Evolutionary conservation across 768 basidiomycete species (phyloP), one percentile per base, ranked within the genome.

Genomic region (Boletus vermiculosoides): DNA sequence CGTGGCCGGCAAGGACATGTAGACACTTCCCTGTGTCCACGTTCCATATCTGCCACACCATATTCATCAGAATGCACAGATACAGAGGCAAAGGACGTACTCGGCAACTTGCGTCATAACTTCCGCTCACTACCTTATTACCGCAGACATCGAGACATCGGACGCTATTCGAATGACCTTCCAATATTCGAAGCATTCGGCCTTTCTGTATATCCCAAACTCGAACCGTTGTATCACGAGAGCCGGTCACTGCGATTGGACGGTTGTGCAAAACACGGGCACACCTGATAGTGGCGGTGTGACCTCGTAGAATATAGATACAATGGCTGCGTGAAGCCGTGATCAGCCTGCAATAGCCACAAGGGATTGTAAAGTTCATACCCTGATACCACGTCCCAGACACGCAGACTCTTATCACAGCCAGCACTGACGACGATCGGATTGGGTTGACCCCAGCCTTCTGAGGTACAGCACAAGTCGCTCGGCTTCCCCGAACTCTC

Each of bases 181-280:
- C 72, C 33, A 99, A 77, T 8, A 86, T 77, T 18, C 83, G 78
- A 34, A 91, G 67, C 55, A 83, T 73, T 45, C 80, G 77, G 0
- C 96, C 96, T 13, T 78, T 80, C 70, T 92, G 90, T 34, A 99
- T 82, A 71, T 99, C 92, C 96, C 96, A 99, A 0, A 97, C 91
- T 1, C 93, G 80, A 39, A 98, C 67, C 4, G 91, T 92, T 16
- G 81, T 76, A 63, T 98, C 96, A 18, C 96, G 82, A 34, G 93
- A 92, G 46, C 94, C 96, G 0, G 90, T 90, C 34, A 99, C 85
- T 0, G 93, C 94, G 50, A 96, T 81, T 0, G 96, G 94, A 12
- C 91, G 81, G 39, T 87, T 86, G 69, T 96, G 88, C 49, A 98
- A 73, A 15, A 93, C 87, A 64, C 90, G 92, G 54, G 96, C 78